phyloP scores from a whole-genome alignment of 1,139 yeast genomes.

The Ogataea hybrid region DNA sequence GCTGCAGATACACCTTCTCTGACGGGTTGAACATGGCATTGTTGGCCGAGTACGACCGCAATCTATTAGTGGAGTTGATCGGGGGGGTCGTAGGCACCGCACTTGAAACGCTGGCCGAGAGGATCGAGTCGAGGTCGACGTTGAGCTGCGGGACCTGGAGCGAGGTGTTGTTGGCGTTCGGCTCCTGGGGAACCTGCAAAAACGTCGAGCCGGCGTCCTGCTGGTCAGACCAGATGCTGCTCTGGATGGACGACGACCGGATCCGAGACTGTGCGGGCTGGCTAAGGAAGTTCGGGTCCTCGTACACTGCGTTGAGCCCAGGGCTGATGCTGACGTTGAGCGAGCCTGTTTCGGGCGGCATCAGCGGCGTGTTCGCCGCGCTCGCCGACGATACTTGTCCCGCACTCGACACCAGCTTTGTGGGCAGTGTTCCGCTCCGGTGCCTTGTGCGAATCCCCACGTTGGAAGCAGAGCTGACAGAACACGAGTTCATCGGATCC shows the following conservation, averaged over 20 bases:
- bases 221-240: slow-evolving; percentile 29
- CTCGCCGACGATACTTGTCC: slow-evolving; percentile 15
- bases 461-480: slow-evolving; percentile 21
- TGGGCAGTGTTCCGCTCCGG: slow-evolving; percentile 58
- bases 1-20: slow-evolving; percentile 24
- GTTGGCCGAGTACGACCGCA: slow-evolving; percentile 32
- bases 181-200: slow-evolving; percentile 13
- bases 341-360: slow-evolving; percentile 15
- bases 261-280: slow-evolving; percentile 20
- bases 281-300: slow-evolving; percentile 17
- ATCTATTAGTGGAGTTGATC: slow-evolving; percentile 16
- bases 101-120: slow-evolving; percentile 15
- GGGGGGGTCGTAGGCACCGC: slow-evolving; percentile 16
- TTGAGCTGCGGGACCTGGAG: slow-evolving; percentile 25
- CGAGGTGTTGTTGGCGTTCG: slow-evolving; percentile 9
- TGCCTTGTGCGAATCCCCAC: slow-evolving; percentile 43
- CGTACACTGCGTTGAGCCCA: slow-evolving; percentile 23
- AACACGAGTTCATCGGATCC: slow-evolving; percentile 14
- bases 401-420: slow-evolving; percentile 34
- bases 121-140: slow-evolving; percentile 22
- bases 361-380: slow-evolving; percentile 18
- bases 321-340: slow-evolving; percentile 21
- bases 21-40: slow-evolving; percentile 25
- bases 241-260: slow-evolving; percentile 28
- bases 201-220: slow-evolving; percentile 20